Evolutionary conservation across 2,329 filamentous ascomycete species (phyloP), one percentile per base, ranked within the genome.

Genomic region (Aquanectria penicillioides): DNA sequence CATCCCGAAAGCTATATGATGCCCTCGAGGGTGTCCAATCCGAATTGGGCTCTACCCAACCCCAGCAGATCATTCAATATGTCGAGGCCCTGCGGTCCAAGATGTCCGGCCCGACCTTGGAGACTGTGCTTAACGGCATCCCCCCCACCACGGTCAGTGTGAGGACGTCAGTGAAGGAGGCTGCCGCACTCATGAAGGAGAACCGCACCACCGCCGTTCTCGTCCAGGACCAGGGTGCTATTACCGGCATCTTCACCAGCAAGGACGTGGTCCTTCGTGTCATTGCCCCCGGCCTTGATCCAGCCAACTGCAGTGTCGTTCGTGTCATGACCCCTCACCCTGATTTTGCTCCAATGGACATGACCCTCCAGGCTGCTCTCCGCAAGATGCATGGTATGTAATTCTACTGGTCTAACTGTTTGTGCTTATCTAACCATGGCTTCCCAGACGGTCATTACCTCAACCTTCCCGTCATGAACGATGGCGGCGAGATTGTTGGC

Each of bases 281-380:
- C 60, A 99, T 99, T 79, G 95, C 95, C 52, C 95, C 95, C 46
- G 95, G 95, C 15, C 85, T 99, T 59, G 95, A 99, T 76, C 95
- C 95, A 40, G 85, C 88, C 59, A 98, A 90, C 72, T 99, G 95
- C 85, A 98, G 94, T 75, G 95, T 99, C 61, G 94, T 99, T 65
- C 90, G 95, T 69, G 95, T 99, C 67, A 99, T 99, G 95, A 99
- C 95, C 28, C 95, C 95, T 65, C 95, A 99, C 75, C 95, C 95
- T 6, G 95, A 99, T 77, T 99, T 99, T 85, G 95, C 95, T 55
- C 94, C 95, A 25, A 92, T 97, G 81, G 94, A 98, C 77, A 98
- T 99, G 95, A 98, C 89, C 77, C 98, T 99, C 73, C 95, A 99
- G 80, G 93, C 94, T 68, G 95, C 95, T 71, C 87, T 99, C 52